Evolutionary conservation across 78 protist genomes (phyloP).

Genomic region (Dictyostelium intermedium): DNA sequence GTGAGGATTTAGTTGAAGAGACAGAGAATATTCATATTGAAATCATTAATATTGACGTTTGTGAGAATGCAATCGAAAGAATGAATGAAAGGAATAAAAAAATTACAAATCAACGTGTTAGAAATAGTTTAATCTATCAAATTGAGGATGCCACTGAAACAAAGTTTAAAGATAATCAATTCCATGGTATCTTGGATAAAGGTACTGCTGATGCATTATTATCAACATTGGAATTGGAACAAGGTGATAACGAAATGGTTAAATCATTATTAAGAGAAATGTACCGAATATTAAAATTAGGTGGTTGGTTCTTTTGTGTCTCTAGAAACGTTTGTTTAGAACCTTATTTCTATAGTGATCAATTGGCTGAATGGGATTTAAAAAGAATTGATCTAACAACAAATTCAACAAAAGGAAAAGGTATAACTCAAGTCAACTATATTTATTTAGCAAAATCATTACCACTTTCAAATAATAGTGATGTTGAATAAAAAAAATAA

Average conservation of each 20-base stretch:
- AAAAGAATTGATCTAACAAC: background rate
- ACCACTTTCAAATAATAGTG: background rate
- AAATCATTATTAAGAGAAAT: slow-evolving; percentile 29
- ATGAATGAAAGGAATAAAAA: slow-evolving; percentile 7
- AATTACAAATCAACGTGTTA: slow-evolving; percentile 17
- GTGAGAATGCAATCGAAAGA: slow-evolving; percentile 55
- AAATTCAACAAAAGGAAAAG: slow-evolving; percentile 56
- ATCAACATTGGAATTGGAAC: slow-evolving; percentile 47
- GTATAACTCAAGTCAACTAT: slow-evolving; percentile 50
- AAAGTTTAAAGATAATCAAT: background rate
- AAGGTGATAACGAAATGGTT: slow-evolving; percentile 63
- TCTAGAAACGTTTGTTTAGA: slow-evolving; percentile 41
- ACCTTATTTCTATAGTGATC: slow-evolving; percentile 50
- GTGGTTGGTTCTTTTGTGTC: slow-evolving; percentile 20
- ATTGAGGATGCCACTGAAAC: slow-evolving; percentile 36
- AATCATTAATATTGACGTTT: slow-evolving; percentile 45
- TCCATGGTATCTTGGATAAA: slow-evolving; percentile 48
- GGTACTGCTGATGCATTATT: slow-evolving; percentile 55
- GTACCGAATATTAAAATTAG: slow-evolving; percentile 23
- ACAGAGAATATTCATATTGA: background rate
- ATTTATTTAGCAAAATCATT: slow-evolving; percentile 6
- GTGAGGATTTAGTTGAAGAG: slow-evolving; percentile 55
- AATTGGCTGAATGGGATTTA: slow-evolving; percentile 29
- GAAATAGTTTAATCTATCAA: background rate
- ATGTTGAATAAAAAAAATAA: background rate